Evolutionary conservation across 768 basidiomycete species (phyloP), one percentile per base, ranked within the genome.

Genomic region (Termitomyces sp.): DNA sequence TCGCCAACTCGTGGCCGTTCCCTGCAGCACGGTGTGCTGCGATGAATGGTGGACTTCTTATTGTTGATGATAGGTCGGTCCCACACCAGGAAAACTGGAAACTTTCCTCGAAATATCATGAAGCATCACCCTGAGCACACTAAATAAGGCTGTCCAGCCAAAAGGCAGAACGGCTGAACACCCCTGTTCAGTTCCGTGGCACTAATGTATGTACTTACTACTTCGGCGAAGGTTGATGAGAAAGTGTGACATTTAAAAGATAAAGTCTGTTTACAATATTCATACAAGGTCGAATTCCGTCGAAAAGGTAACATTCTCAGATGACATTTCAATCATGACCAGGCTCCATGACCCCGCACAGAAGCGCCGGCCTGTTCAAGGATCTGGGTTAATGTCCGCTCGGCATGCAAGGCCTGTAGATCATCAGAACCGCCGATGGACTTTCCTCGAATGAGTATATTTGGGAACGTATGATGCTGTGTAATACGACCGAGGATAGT

Each of bases 371-470:
- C 82, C 7, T 75, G 68, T 60, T 82, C 77, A 0, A 90, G 67
- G n/a, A 82, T 35, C 2, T 63, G 67, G 18, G 71, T 72, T 28
- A 91, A 74, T 4, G 65, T 64, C 35, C 75, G 77, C 10, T 74
- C 74, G n/a, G 72, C 67, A 62, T 91, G 86, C 51, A 88, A 68
- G 13, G 68, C 70, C 1, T 74, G 71, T 12, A 91, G 71, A 23
- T 84, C 77, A 62, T 90, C 88, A 1, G 79, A 86, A 36, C 89
- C 89, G 10, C 88, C 86, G 2, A 90, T 74, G 6, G 83, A 83
- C 50, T 73, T 76, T 9, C 89, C 90, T 20, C 77, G 76, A 13
- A 93, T 66, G 30, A 93, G 64, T 56, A 89, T 74, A 62, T 93
- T 93, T 1, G 91, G 91, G 68, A 92, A 91, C 4, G 91, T 93